Conservation (phyloP, 306 rosid genomes). For the Leucaena leucocephala region DNA sequence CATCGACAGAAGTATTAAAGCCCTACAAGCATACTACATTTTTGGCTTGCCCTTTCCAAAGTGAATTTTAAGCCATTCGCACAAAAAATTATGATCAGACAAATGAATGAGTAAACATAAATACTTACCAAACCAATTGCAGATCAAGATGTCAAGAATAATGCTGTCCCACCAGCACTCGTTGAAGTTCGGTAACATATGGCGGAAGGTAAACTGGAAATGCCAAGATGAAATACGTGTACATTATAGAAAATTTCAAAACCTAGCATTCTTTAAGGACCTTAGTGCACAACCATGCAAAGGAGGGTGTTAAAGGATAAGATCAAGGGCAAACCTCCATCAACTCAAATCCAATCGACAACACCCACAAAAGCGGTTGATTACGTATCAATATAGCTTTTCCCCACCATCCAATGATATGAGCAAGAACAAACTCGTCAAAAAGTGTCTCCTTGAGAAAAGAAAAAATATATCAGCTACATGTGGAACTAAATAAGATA, state of each 20-base stretch:
- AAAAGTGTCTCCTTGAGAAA: conserved; percentile 82
- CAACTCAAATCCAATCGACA: conserved; percentile 89
- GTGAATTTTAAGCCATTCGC: background rate
- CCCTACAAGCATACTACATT: conserved; percentile 7
- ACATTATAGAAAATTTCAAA: conserved; percentile 18
- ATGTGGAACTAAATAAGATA: conserved; percentile 29
- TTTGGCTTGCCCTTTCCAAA: background rate
- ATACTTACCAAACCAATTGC: conserved; percentile 98
- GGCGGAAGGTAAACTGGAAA: conserved; percentile 92
- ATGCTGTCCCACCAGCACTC: conserved; percentile 99
- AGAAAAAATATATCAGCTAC: conserved; percentile 22
- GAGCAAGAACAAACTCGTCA: conserved; percentile 96
- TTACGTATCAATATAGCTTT: conserved; percentile 98
- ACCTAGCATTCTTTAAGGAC: conserved; percentile 13
- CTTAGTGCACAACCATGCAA: background rate
- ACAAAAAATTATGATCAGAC: background rate
- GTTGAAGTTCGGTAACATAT: conserved; percentile 96
- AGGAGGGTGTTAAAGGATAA: conserved; percentile 7
- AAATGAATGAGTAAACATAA: conserved; percentile 9
- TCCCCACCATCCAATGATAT: conserved; percentile 99
- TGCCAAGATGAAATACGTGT: conserved; percentile 28
- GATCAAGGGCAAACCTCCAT: conserved; percentile 75
- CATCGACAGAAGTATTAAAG: background rate
- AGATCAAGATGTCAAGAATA: conserved; percentile 88
- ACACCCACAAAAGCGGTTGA: conserved; percentile 96